Percentiles rank a stretch among this genome's conserved stretches.
phyloP scores from a whole-genome alignment of 2,329 filamentous ascomycete genomes.

The Fusarium sp. region DNA sequence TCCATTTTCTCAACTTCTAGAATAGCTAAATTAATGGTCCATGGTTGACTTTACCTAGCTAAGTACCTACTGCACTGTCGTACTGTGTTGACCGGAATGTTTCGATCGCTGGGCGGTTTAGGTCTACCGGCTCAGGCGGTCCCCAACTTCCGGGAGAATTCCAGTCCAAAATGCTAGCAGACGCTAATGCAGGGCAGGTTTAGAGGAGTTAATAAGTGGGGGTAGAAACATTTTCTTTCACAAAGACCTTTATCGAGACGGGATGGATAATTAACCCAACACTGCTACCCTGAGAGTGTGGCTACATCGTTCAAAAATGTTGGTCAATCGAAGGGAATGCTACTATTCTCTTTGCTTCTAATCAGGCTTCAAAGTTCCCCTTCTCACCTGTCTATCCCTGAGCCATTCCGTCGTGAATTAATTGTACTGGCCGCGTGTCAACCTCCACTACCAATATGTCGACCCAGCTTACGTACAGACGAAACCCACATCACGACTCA shows the following conservation, averaged over 20 bases:
- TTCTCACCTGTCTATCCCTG: neutral
- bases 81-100: conserved; percentile 7
- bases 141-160: neutral
- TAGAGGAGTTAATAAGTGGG: conserved; percentile 11
- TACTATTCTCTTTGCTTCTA: too few relatives aligned
- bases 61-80: neutral
- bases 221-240: conserved; percentile 25
- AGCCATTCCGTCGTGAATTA: neutral
- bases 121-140: neutral
- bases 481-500: conserved; percentile 33
- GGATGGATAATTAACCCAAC: too few relatives aligned
- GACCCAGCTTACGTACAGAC: conserved; percentile 18
- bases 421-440: conserved; percentile 26
- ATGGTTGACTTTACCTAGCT: too few relatives aligned
- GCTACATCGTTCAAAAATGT: too few relatives aligned
- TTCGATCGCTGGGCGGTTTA: conserved; percentile 3
- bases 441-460: conserved; percentile 17
- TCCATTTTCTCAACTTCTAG: too few relatives aligned
- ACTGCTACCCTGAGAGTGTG: too few relatives aligned
- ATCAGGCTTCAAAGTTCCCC: too few relatives aligned
- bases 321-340: too few relatives aligned
- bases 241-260: neutral
- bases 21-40: neutral
- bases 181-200: conserved; percentile 23
- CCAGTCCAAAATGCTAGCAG: neutral